phyloP scores from a whole-genome alignment of 2,329 filamentous ascomycete species.

The Dothistroma pini region DNA sequence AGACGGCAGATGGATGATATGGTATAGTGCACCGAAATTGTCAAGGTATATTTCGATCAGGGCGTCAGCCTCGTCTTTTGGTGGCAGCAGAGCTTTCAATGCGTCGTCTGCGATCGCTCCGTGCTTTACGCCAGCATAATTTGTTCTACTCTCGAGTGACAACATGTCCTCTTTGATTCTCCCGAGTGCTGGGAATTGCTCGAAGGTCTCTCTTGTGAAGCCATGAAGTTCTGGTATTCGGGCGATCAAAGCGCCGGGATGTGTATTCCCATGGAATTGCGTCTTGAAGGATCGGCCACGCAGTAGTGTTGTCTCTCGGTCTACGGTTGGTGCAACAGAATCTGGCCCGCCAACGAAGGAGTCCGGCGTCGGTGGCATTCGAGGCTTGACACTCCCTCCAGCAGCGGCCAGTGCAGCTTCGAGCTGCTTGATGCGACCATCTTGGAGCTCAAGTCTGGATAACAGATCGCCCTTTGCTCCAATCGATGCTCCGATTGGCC shows the following conservation, averaged over 20 bases:
- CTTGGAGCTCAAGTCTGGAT: conserved; percentile 27
- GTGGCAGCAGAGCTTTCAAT: conserved; percentile 37
- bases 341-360: conserved; percentile 18
- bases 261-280: conserved; percentile 43
- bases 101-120: conserved; percentile 31
- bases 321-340: conserved; percentile 19
- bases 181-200: conserved; percentile 35
- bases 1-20: conserved; percentile 52
- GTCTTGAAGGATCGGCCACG: conserved; percentile 45
- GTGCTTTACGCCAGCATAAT: conserved; percentile 23
- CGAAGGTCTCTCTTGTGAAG: conserved; percentile 31
- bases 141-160: conserved; percentile 22
- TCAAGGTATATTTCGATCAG: conserved; percentile 48
- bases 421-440: conserved; percentile 30
- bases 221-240: conserved; percentile 29
- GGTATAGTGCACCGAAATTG: conserved; percentile 50
- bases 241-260: conserved; percentile 34
- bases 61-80: conserved; percentile 39
- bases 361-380: conserved; percentile 28
- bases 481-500: conserved; percentile 15
- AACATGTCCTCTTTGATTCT: conserved; percentile 29
- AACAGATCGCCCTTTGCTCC: conserved; percentile 23
- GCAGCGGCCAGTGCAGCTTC: conserved; percentile 26
- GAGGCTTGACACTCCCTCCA: conserved; percentile 14
- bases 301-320: conserved; percentile 41